phyloP scores from a whole-genome alignment of 2,329 filamentous ascomycete species.

The Cladosporium sphaerospermum region DNA sequence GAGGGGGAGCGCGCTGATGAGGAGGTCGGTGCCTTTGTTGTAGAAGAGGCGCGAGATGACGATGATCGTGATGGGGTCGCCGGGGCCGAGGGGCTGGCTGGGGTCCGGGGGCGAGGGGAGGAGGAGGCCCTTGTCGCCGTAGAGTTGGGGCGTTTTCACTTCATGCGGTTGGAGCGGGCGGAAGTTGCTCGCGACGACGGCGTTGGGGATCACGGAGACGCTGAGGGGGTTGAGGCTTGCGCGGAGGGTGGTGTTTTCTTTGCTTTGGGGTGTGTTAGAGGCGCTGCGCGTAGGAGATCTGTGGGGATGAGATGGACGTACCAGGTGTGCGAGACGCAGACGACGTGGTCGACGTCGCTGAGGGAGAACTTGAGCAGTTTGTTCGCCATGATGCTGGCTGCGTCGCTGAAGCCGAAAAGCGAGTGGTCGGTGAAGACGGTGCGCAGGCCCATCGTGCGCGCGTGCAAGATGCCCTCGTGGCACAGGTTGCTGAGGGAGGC shows the following conservation, averaged over 20 bases:
- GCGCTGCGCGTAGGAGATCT: not conserved
- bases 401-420: conserved; percentile 94
- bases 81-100: conserved; percentile 65
- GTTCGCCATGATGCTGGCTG: conserved; percentile 90
- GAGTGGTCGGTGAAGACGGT: conserved; percentile 98
- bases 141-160: conserved; percentile 16
- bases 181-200: conserved; percentile 95
- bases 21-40: conserved; percentile 94
- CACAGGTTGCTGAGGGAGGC: conserved; percentile 87
- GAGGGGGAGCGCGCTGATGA: conserved; percentile 92
- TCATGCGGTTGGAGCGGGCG: conserved; percentile 55
- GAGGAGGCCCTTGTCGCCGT: conserved; percentile 27
- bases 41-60: conserved; percentile 97
- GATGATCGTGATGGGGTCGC: conserved; percentile 89
- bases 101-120: conserved; percentile 45
- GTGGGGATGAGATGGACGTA: conserved; percentile 33
- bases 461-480: conserved; percentile 91
- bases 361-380: conserved; percentile 94
- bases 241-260: conserved; percentile 93
- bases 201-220: conserved; percentile 97
- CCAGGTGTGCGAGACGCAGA: conserved; percentile 98
- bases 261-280: conserved; percentile 48
- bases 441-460: conserved; percentile 87
- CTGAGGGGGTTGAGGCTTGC: conserved; percentile 92
- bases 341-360: conserved; percentile 96